These are phyloP conservation scores for Cicer arietinum DNA, from an alignment of 306 rosid genomes.

Conservation along the genomic window DNA sequence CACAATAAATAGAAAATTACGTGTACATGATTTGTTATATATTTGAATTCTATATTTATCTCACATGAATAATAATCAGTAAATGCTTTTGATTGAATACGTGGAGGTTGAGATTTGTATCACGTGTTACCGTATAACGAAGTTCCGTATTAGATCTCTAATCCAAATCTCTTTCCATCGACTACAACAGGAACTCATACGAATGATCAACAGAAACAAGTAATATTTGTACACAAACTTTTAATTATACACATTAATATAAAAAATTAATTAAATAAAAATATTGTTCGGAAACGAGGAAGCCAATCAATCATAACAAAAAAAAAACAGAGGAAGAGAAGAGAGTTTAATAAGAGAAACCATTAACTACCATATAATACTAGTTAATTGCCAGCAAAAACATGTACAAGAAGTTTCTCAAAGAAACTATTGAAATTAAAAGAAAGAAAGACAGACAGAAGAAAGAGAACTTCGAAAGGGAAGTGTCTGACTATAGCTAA, in stretches of 20 bases:
- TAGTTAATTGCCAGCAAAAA: not conserved
- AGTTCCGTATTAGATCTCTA: constrained; percentile 31
- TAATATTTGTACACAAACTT: no score
- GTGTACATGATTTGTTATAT: not conserved
- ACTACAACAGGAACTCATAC: not conserved
- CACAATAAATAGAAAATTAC: not conserved
- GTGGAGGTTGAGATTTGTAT: constrained; percentile 2
- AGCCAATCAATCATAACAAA: not conserved
- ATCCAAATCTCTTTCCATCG: not conserved
- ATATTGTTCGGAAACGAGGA: not conserved
- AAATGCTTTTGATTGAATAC: not conserved
- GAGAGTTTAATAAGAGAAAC: not conserved
- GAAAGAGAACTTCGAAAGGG: not conserved
- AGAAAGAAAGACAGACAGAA: not conserved
- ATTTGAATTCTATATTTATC: not conserved
- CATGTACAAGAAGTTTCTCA: constrained; percentile 41
- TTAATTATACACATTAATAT: no score
- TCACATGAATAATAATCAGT: not conserved
- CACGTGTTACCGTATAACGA: not conserved
- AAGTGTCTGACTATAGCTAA: not conserved
- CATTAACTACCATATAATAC: not conserved
- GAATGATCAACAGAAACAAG: not conserved
- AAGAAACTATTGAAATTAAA: not conserved
- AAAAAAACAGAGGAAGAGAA: not conserved
- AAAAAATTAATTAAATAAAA: no score